Evolutionary conservation across 2,329 filamentous ascomycete genomes (phyloP), one percentile per base, ranked within the genome.

Genomic region (Cordyceps javanica): DNA sequence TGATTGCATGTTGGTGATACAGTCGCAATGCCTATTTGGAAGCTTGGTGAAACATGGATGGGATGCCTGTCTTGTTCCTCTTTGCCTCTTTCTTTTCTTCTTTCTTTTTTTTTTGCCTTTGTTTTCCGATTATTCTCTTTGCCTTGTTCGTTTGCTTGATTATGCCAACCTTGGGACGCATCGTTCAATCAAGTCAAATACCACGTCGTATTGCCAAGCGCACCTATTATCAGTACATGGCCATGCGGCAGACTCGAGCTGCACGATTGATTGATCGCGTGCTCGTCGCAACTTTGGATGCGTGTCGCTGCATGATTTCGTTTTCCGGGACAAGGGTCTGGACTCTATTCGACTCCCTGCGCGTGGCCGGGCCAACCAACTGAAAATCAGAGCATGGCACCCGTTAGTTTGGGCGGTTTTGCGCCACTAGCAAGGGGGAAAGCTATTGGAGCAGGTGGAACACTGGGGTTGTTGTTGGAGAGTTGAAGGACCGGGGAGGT

Each of bases 231-330:
- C n/a, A n/a, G n/a, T n/a, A 8, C 16, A 19, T 21, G 23, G 8
- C 30, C 8, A 26, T 13, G 8, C 19, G 3, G 23, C 23, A 51
- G 25, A 11, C 36, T 53, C 30, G 26, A 44, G 38, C 50, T 53
- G 50, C 50, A 44, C 34, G 50, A 53, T 53, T 42, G 50, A 53
- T 53, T 42, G 38, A 53, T 53, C 38, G 50, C 50, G 50, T 53
- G 50, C 38, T 42, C 32, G 16, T 11, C 6, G 30, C 13, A 25
- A 16, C 14, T 30, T 46, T 6, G 30, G 38, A 41, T 19, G 38
- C 38, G n/a, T 19, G 26, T 44, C 50, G 19, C 50, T 53, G 36
- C 23, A 36, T 16, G 21, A 25, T 38, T 26, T 50, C 46, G 46
- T 50, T 38, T 50, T 30, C 30, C 32, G 5, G 11, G 11, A n/a